A percentile compares a stretch with the other conserved stretches of the same genome.
These are phyloP conservation scores for Pilasporangium apinafurcum DNA, from an alignment of 352 stramenopile genomes.

Conservation along the genomic window DNA sequence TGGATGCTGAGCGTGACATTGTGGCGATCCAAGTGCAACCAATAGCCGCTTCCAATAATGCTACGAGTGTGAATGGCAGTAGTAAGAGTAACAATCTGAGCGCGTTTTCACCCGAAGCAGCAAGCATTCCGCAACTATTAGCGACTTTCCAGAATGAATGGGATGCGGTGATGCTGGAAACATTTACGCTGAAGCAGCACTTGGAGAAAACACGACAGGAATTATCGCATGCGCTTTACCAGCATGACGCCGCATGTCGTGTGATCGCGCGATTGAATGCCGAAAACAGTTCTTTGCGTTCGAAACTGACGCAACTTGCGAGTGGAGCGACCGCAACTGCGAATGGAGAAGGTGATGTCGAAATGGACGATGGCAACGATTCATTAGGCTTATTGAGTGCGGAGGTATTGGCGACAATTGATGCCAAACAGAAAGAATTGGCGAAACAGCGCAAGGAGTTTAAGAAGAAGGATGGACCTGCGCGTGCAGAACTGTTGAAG, in stretches of 20 bases:
- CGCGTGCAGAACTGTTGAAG: conserved; percentile 28
- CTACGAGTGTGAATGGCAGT: background rate
- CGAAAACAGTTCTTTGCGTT: conserved; percentile 57
- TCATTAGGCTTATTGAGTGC: too few species aligned
- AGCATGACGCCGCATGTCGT: conserved; percentile 94
- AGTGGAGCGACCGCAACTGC: conserved; percentile 4
- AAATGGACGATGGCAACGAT: conserved; percentile 22
- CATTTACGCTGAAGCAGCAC: conserved; percentile 92
- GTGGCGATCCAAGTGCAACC: conserved; percentile 44
- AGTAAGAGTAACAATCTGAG: background rate
- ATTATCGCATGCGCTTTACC: conserved; percentile 92
- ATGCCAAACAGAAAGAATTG: conserved; percentile 60
- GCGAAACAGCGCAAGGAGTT: conserved; percentile 70
- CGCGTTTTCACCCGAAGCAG: conserved; percentile 29
- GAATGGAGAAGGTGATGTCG: conserved; percentile 38
- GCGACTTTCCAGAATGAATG: conserved; percentile 90
- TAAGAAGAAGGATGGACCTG: conserved; percentile 56
- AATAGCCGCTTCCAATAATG: background rate
- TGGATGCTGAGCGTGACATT: conserved; percentile 60
- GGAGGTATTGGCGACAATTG: conserved; percentile 46
- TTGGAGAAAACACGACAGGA: conserved; percentile 93
- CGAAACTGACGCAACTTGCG: conserved; percentile 14
- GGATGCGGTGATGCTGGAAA: conserved; percentile 92
- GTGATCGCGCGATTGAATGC: conserved; percentile 91
- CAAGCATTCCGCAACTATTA: conserved; percentile 61